Conservation (phyloP, 768 basidiomycete genomes). For the Tephrocybe rancida region DNA sequence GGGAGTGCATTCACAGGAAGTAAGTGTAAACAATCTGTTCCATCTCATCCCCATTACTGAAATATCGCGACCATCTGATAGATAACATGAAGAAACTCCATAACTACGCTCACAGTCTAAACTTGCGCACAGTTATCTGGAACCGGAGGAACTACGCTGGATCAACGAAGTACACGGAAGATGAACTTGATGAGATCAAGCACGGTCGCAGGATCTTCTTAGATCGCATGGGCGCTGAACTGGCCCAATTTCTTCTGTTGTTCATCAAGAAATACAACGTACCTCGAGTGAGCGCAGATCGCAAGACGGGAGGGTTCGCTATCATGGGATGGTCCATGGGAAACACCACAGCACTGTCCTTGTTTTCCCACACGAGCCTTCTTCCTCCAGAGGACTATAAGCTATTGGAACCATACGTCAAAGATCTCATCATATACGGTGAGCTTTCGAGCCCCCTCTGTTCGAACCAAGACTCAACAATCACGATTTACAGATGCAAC, state of each 20-base stretch:
- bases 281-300: constrained; percentile 25
- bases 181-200: constrained; percentile 30
- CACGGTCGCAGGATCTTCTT: constrained; percentile 25
- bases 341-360: constrained; percentile 23
- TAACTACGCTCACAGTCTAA: constrained; percentile 19
- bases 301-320: constrained; percentile 33
- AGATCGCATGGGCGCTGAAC: constrained; percentile 24
- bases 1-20: constrained; percentile 34
- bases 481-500: constrained; percentile 31
- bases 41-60: background rate
- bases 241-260: constrained; percentile 28
- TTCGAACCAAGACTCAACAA: background rate
- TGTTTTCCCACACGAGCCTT: constrained; percentile 25
- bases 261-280: constrained; percentile 27
- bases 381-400: constrained; percentile 23
- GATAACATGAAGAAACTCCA: constrained; percentile 22
- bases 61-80: background rate
- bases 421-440: constrained; percentile 35
- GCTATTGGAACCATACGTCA: constrained; percentile 30
- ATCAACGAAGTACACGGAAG: constrained; percentile 30
- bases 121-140: constrained; percentile 28
- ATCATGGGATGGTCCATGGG: constrained; percentile 43
- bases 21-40: constrained; percentile 18
- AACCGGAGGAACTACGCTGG: constrained; percentile 37
- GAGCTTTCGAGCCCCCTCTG: constrained; percentile 5